Evolutionary conservation across 1,284 basidiomycete genomes (phyloP), one percentile per base, ranked within the genome.

Genomic region (Athelia sp.): DNA sequence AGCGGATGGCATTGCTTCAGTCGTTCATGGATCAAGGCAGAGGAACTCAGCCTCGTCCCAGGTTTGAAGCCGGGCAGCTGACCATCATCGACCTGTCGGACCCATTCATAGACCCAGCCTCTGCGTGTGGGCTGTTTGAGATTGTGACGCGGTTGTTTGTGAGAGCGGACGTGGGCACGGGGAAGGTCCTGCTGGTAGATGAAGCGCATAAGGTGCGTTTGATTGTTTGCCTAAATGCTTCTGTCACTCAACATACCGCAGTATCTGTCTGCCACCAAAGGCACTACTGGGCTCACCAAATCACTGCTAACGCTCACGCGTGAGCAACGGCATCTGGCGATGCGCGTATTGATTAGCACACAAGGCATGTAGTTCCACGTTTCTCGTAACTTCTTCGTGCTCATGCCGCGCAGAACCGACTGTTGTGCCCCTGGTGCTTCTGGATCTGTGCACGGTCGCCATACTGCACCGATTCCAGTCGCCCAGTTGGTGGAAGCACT

Each of bases 381-480:
- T 1, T 59, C 64, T 1, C n/a, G n/a, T n/a, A n/a, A n/a, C n/a
- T n/a, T n/a, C n/a, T n/a, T n/a, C n/a, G 69, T n/a, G 36, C 36
- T 17, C 21, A 22, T 22, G 4, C 10, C 11, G 4, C 17, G 43
- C 55, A 88, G 85, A 89, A 52, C 86, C 86, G 0, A 88, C 86
- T 0, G 78, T 85, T 1, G 73, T 89, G 0, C 86, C 85, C 0
- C 72, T 82, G 0, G 78, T 84, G 0, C 64, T 89, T 1, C 71
- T 88, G 3, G 86, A 88, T 56, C 69, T 90, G 0, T 87, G 84
- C 46, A 76, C 76, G 0, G 69, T 87, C 0, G 67, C 79, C 0
- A 75, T 89, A 13, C 58, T 87, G 4, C 87, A 88, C 54, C 72
- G 85, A 0, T 89, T 89, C 62, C 85, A 84, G 1, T 87, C 85